A percentile compares a stretch with the other conserved stretches of the same genome.
Conservation (phyloP, 2,329 filamentous ascomycete species). For the Curvularia sp. region DNA sequence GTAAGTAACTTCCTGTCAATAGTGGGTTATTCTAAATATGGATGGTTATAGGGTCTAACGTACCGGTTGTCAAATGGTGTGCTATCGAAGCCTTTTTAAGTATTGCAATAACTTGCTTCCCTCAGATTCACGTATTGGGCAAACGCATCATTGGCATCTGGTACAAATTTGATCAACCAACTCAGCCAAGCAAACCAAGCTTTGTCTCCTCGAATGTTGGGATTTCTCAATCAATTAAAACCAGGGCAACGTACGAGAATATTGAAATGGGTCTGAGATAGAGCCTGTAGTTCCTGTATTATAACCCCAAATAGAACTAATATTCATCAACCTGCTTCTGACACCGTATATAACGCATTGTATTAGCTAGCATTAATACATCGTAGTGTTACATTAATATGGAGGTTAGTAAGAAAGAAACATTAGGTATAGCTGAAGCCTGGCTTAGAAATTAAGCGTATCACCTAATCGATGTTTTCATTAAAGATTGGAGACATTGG, state of each 20-base stretch:
- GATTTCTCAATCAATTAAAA: not conserved
- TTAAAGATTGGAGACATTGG: too few relatives aligned
- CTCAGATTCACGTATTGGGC: not conserved
- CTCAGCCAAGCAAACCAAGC: not conserved
- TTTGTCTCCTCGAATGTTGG: not conserved
- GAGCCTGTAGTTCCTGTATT: too few relatives aligned
- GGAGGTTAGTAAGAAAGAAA: too few relatives aligned
- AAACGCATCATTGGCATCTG: not conserved
- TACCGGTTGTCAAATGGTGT: not conserved
- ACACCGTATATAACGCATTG: too few relatives aligned
- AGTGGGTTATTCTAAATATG: not conserved
- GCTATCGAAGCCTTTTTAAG: not conserved
- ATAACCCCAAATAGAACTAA: too few relatives aligned
- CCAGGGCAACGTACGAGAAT: not conserved
- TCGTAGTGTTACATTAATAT: too few relatives aligned
- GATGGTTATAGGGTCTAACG: not conserved
- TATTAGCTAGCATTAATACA: too few relatives aligned
- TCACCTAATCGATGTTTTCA: too few relatives aligned
- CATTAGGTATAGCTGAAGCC: too few relatives aligned
- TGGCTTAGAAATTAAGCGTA: too few relatives aligned
- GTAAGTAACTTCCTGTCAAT: not conserved
- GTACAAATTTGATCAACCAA: not conserved
- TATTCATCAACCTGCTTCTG: too few relatives aligned
- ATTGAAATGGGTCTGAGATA: not conserved
- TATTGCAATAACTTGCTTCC: conserved; percentile 3